A percentile compares a stretch with the other conserved stretches of the same genome.
These are phyloP conservation scores for Forsythia viridissima DNA, from an alignment of 257 asterid genomes.

Conservation along the genomic window DNA sequence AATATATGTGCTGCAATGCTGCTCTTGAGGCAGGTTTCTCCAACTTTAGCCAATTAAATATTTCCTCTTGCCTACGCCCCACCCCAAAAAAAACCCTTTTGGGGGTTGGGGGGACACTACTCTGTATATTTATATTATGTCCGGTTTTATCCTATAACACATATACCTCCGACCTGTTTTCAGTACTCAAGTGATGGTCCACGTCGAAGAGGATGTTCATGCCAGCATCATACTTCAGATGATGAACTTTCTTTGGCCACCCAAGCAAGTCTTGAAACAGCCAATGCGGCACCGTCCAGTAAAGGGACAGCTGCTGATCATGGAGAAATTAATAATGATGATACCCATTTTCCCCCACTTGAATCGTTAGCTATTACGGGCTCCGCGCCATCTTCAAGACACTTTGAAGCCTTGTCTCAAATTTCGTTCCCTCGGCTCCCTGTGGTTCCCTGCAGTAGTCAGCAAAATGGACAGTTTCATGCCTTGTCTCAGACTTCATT, in stretches of 20 bases:
- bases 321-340: constrained; percentile 41
- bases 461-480: background rate
- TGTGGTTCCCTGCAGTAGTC: constrained; percentile 44
- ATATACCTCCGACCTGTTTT: no score
- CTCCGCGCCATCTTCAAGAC: constrained; percentile 57
- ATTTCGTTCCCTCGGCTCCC: constrained; percentile 79
- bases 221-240: constrained; percentile 66
- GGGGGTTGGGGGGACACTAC: no score
- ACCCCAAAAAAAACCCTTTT: no score
- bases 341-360: constrained; percentile 50
- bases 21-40: constrained; percentile 79
- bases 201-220: constrained; percentile 70
- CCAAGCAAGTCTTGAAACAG: constrained; percentile 73
- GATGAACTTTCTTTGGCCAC: constrained; percentile 75
- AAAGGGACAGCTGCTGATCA: constrained; percentile 34
- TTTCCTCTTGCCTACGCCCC: no score
- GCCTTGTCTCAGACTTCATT: background rate
- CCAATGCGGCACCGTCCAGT: constrained; percentile 41
- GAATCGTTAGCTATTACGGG: constrained; percentile 54
- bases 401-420: constrained; percentile 70
- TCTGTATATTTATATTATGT: no score
- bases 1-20: constrained; percentile 91
- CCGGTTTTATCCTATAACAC: no score
- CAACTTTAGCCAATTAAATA: constrained; percentile 11
- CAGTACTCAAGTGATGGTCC: constrained; percentile 35